phyloP scores from a whole-genome alignment of 768 basidiomycete genomes.

The Suillus paluster region DNA sequence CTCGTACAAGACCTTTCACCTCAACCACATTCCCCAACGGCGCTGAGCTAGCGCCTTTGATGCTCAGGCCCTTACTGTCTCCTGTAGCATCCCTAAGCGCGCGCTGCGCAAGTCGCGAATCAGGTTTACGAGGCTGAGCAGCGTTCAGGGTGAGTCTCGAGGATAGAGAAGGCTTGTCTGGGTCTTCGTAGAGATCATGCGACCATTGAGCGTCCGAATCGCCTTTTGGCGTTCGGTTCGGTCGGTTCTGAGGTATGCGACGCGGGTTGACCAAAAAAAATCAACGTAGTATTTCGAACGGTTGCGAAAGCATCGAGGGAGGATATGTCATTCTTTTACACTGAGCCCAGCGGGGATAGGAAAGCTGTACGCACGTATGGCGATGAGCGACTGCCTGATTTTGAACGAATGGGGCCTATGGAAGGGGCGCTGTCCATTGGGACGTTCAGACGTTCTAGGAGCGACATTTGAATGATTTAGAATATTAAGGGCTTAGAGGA shows the following conservation, averaged over 20 bases:
- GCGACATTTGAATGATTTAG: conserved; percentile 28
- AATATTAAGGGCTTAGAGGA: neutral
- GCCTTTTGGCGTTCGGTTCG: conserved; percentile 64
- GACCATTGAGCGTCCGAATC: conserved; percentile 70
- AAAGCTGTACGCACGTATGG: conserved; percentile 41
- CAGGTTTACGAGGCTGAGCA: conserved; percentile 53
- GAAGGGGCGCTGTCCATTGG: conserved; percentile 23
- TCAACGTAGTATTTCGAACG: neutral
- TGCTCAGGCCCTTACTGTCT: conserved; percentile 47
- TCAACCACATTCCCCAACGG: conserved; percentile 70
- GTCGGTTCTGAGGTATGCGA: conserved; percentile 30
- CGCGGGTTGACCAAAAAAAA: neutral
- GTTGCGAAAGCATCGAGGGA: neutral
- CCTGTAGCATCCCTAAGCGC: conserved; percentile 66
- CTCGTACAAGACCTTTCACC: conserved; percentile 71
- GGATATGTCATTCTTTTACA: conserved; percentile 21
- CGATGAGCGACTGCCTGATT: conserved; percentile 34
- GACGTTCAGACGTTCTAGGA: conserved; percentile 33
- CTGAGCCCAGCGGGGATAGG: conserved; percentile 24
- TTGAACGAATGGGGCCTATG: conserved; percentile 33
- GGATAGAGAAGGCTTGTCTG: conserved; percentile 58
- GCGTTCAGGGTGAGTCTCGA: conserved; percentile 55
- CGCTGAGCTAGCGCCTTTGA: conserved; percentile 67
- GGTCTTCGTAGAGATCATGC: conserved; percentile 69
- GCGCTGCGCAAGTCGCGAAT: conserved; percentile 58